Base-by-base conservation (phyloP, 2,329 filamentous ascomycete genomes). In the Clonostachys rhizophaga region DNA sequence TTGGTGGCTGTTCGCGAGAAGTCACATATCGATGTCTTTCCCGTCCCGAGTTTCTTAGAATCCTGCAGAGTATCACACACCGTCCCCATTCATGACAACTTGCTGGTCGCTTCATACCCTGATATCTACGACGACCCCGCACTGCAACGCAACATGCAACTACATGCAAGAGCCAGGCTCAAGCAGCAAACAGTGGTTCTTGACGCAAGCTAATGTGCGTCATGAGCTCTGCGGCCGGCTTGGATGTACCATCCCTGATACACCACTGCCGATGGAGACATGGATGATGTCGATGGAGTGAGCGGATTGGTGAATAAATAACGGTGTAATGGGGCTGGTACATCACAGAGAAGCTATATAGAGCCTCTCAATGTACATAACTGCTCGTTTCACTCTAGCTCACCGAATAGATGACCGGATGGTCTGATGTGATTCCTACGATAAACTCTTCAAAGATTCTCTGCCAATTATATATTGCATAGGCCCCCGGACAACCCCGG, bases 281-380 rank as follows among this genome's bases (percentile, higher is more conserved):
- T 75, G 79, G 58, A 83, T 68, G 53, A 83, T 71, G 72, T 75
- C 49, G 66, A 78, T 52, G 73, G 83, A 52, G 84, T 84, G 67
- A 89, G 87, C 47, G 64, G 67, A 2, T 81, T 89, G 71, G 5
- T 95, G 76, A 65, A 86, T 2, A 84, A 0, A 83, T 85, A 34
- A 83, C 68, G 1, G 81, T 80, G 6, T 87, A 87, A 66, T 95
- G 85, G 24, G 88, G 80, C 13, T 95, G 74, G 3, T 95, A 76
- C 18, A 58, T 60, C 9, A 10, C 3, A 9, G 9, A 30, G 24
- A 10, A 30, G 24, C 4, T 30, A 51, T 11, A 47, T 35, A 1
- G 47, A 17, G 20, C 43, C 56, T 52, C 58, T 61, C 11, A 54
- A 55, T 9, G 47, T 40, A 50, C 57, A 64, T 44, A 66, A 54